Base-by-base conservation (phyloP, 208 protist species). In the Lotmaria passim region DNA sequence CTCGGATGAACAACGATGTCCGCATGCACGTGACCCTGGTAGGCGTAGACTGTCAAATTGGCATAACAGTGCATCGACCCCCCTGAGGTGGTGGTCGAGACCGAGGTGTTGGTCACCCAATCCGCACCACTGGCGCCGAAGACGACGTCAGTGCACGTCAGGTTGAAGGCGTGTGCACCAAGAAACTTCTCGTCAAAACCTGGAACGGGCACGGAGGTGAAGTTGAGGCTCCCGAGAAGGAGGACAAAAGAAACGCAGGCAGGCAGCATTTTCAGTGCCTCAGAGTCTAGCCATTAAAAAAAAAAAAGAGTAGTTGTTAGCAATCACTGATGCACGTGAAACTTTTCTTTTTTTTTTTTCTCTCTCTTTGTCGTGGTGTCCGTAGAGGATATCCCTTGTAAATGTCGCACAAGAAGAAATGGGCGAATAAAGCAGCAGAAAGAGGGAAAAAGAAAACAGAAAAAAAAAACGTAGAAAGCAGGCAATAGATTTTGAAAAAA, bases 91-190 rank as follows among this genome's bases (percentile, higher is more conserved):
- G 44, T 36, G 19, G 56, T 55, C 2, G 57, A 19, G 19, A 66
- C 34, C n/a, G 55, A 52, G 7, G 4, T 24, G 21, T 60, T 39
- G 0, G 36, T 24, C 12, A n/a, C 21, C 62, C 63, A 77, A 17
- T 28, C 21, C 15, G 38, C 19, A 5, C 44, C 48, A 33, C 55
- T 36, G 7, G 55, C 23, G 23, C 39, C 21, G 34, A 77, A 50
- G 3, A 65, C 46, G 2, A 88, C 46, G 7, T 63, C 31, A 7
- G 8, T 31, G 58, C 81, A 91, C 6, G 59, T 75, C 15, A 88
- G 39, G 65, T 91, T 86, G 59, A 66, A 67, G 43, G 79, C 38
- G 52, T 69, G 62, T 0, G 65, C 69, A 0, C 64, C 38, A 6
- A 80, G 36, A 31, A 82, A 67, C 10, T 39, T 74, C 38, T 66